phyloP scores from a whole-genome alignment of 2,329 filamentous ascomycete genomes.

The Diaporthe vexans region DNA sequence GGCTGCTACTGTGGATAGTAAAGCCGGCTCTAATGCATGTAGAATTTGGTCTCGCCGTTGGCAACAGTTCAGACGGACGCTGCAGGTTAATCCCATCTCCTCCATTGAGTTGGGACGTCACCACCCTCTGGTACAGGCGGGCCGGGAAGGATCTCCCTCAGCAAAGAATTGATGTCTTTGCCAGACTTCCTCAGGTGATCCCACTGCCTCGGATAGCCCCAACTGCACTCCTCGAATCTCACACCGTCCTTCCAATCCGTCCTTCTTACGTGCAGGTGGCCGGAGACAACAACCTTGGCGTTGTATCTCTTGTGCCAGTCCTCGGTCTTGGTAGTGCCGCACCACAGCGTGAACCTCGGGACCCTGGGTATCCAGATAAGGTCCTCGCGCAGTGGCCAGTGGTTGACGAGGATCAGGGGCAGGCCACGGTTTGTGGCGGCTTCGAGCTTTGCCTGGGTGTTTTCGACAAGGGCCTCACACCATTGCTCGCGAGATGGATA shows the following conservation, averaged over 20 bases:
- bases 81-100: constrained; percentile 34
- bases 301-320: constrained; percentile 54
- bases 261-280: constrained; percentile 55
- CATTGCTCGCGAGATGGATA: constrained; percentile 52
- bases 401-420: constrained; percentile 53
- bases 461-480: constrained; percentile 50
- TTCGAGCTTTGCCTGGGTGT: constrained; percentile 48
- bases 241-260: constrained; percentile 56
- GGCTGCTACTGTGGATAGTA: not conserved
- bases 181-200: constrained; percentile 48
- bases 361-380: constrained; percentile 52
- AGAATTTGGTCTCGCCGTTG: not conserved
- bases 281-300: constrained; percentile 54
- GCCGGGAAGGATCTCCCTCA: constrained; percentile 51
- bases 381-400: constrained; percentile 56
- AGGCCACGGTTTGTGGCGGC: constrained; percentile 44
- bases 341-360: constrained; percentile 56
- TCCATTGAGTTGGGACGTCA: constrained; percentile 36
- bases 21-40: not conserved
- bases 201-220: constrained; percentile 56
- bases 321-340: constrained; percentile 53
- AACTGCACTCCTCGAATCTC: constrained; percentile 54
- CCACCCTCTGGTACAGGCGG: constrained; percentile 35
- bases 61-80: not conserved
- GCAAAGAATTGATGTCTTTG: constrained; percentile 50